Evolutionary conservation across 495 filamentous ascomycete genomes (phyloP), one percentile per base, ranked within the genome.

Genomic region (Endocarpon pusillum): DNA sequence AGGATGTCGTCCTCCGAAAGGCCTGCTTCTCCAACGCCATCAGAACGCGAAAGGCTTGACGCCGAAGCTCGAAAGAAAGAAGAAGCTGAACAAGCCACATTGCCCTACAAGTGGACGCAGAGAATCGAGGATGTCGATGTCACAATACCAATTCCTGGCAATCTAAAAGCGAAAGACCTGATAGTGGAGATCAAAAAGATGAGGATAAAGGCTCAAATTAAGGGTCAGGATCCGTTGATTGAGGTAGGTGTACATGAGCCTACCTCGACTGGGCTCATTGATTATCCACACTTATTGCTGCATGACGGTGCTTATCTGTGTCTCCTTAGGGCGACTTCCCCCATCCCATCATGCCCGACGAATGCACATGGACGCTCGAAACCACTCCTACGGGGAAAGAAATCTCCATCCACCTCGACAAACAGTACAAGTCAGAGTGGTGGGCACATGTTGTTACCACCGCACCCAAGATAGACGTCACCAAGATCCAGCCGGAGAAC

Each of bases 101-200:
- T 97, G 7, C 89, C 89, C 3, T 97, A 97, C 74, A 84, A 89
- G 59, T 97, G 89, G 89, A 81, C 71, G 2, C 89, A 97, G 56
- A 85, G 78, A n/a, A 94, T 97, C 55, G 64, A 68, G 39, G 91
- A 96, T 43, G 58, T 94, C 41, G 86, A 96, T 47, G 58, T 97
- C 40, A 77, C 67, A 20, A 58, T 86, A 34, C 57, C 72, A 3
- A 71, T 97, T 2, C 71, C 86, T 1, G 73, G 63, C 15, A 89
- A 79, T 42, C 57, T 93, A 42, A 85, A 84, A 52, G 81, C 70
- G n/a, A 67, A 73, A 28, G 89, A 97, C 43, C 57, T 96, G 12
- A 71, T 74, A 30, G 77, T 97, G 16, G 73, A 78, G 33, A 68
- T 96, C 51, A 84, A 76, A 44, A 85, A 80, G 59, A 73, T 60